Evolutionary conservation across 805 yeast genomes (phyloP), one percentile per base, ranked within the genome.

Genomic region (Millerozyma miso): DNA sequence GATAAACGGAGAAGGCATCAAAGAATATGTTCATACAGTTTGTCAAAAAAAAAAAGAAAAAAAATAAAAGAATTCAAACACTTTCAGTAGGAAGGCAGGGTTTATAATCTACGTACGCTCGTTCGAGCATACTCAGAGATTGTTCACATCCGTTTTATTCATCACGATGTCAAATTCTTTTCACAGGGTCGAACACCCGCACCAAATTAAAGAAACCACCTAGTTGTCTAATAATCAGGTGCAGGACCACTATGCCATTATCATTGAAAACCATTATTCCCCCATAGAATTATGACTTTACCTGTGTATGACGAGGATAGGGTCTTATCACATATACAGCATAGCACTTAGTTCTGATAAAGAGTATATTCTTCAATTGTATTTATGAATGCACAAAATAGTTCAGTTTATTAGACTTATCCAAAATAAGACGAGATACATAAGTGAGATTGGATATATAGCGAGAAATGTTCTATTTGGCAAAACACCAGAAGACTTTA

Each of bases 371-470:
- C n/a, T n/a, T n/a, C n/a, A n/a, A n/a, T n/a, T n/a, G n/a, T n/a
- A n/a, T n/a, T n/a, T n/a, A n/a, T n/a, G n/a, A n/a, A n/a, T n/a
- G n/a, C n/a, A n/a, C n/a, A n/a, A 10, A 23, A 31, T 35, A 13
- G 3, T n/a, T 48, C 56, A 77, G 6, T 83, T 76, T 31, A 83
- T 77, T 13, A 83, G 80, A 46, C 80, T 79, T 23, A 83, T 60
- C 88, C 88, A 83, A 19, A 84, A 80, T 38, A 83, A 59, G 3
- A 79, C 74, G 4, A 79, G 71, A 56, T 80, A 83, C 57, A 82
- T 74, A 47, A 83, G 65, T 3, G 75, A 82, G 19, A 83, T 79
- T 0, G 89, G 89, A 50, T 79, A 83, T 7, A 79, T 68, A 0
- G 88, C 88, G 45, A 83, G 60, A 23, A 80, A 63, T 7, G 80